Percentiles rank a stretch among this genome's conserved stretches.
Conservation (phyloP, 306 rosid species). For the Acacia melanoxylon region DNA sequence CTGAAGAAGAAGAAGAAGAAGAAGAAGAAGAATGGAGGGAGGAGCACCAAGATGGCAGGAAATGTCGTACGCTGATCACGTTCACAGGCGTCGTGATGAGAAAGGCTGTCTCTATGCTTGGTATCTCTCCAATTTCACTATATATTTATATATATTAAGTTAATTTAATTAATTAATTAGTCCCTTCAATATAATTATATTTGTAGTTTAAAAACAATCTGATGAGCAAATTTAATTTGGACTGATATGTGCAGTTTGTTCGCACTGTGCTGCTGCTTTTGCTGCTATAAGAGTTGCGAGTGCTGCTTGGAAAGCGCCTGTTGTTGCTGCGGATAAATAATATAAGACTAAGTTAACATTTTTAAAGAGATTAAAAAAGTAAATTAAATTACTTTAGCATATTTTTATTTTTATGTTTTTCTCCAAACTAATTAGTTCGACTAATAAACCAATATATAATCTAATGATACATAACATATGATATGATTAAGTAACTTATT, state of each 20-base stretch:
- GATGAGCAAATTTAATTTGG: neutral
- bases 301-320: conserved; percentile 54
- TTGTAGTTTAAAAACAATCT: neutral
- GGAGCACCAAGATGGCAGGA: conserved; percentile 51
- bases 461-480: too few species aligned
- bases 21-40: conserved; percentile 30
- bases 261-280: conserved; percentile 58
- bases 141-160: neutral
- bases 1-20: neutral
- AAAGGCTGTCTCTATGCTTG: conserved; percentile 57
- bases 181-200: neutral
- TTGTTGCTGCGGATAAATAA: conserved; percentile 45
- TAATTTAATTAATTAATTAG: neutral
- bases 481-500: too few species aligned
- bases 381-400: too few species aligned
- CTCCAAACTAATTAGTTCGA: too few species aligned
- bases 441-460: too few species aligned
- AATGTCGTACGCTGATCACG: conserved; percentile 51
- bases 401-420: too few species aligned
- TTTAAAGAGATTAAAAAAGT: too few species aligned
- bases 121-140: conserved; percentile 25
- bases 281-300: conserved; percentile 51
- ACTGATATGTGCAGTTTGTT: conserved; percentile 41
- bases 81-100: conserved; percentile 43
- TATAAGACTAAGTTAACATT: too few species aligned